phyloP scores from a whole-genome alignment of 1,284 basidiomycete species.

The Apiotrichum brassicae region DNA sequence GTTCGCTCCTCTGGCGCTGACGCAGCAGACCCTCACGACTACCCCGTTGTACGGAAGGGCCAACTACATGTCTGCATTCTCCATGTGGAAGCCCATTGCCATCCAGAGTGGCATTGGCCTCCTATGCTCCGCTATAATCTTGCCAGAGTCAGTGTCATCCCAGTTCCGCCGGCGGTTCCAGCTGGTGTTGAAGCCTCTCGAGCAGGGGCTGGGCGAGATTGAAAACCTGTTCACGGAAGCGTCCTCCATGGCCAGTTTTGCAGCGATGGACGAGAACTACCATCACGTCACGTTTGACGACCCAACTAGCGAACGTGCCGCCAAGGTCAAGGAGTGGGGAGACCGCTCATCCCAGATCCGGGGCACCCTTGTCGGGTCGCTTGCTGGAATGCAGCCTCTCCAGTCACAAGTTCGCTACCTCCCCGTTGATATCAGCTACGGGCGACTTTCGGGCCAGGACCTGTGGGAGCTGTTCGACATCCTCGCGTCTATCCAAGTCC shows the following conservation, averaged over 20 bases:
- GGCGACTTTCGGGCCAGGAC: conserved; percentile 37
- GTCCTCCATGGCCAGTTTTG: conserved; percentile 3
- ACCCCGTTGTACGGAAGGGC: conserved; percentile 30
- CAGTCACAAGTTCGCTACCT: conserved; percentile 41
- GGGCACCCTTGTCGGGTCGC: conserved; percentile 24
- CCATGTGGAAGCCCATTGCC: conserved; percentile 43
- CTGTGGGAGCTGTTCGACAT: conserved; percentile 34
- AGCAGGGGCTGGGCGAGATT: conserved; percentile 24
- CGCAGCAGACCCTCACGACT: conserved; percentile 33
- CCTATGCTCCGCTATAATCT: conserved; percentile 33
- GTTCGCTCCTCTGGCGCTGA: neutral
- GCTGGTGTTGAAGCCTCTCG: conserved; percentile 33
- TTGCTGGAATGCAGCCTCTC: conserved; percentile 36
- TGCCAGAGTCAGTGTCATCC: conserved; percentile 42
- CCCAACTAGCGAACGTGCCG: neutral
- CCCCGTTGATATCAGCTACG: conserved; percentile 39
- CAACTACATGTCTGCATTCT: conserved; percentile 30
- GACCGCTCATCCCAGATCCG: conserved; percentile 30
- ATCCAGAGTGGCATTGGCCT: conserved; percentile 38
- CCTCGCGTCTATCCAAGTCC: conserved; percentile 35
- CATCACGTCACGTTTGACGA: conserved; percentile 3
- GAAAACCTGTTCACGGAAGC: conserved; percentile 29
- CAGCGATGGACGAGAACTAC: neutral
- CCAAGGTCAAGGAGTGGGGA: conserved; percentile 33
- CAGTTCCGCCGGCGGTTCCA: conserved; percentile 38